Percentiles rank a stretch among this genome's conserved stretches.
Evolutionary conservation across 2,329 filamentous ascomycete genomes (phyloP).

Genomic region (Arthrocladium fulminans): DNA sequence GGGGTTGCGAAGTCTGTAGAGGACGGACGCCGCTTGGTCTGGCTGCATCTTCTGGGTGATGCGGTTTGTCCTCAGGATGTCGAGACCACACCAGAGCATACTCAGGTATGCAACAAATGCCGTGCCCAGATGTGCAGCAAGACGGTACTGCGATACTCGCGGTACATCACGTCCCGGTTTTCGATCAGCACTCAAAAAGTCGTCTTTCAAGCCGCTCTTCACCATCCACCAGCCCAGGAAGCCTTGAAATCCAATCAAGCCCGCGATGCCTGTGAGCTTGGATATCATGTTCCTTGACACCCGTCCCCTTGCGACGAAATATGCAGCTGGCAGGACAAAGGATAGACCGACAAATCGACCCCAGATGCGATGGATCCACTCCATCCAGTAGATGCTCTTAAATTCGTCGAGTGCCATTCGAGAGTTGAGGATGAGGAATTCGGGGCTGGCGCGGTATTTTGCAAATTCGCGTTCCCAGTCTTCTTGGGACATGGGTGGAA

Average conservation of each 20-base stretch:
- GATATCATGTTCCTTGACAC: constrained; percentile 70
- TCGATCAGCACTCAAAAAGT: constrained; percentile 81
- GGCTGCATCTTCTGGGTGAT: constrained; percentile 26
- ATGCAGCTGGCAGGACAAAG: constrained; percentile 78
- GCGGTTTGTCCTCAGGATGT: constrained; percentile 69
- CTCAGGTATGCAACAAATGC: constrained; percentile 89
- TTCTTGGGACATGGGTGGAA: constrained; percentile 66
- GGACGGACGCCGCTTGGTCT: constrained; percentile 54
- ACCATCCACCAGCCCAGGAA: constrained; percentile 99
- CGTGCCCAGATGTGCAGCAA: constrained; percentile 79
- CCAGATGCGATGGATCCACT: constrained; percentile 94
- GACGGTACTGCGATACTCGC: constrained; percentile 85
- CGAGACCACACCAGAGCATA: constrained; percentile 85
- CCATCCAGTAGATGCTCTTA: constrained; percentile 99
- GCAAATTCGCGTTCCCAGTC: constrained; percentile 91
- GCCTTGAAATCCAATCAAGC: constrained; percentile 87
- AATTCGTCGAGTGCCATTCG: constrained; percentile 90
- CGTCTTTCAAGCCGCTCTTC: constrained; percentile 88
- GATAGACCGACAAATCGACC: constrained; percentile 82
- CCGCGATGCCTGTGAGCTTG: constrained; percentile 72
- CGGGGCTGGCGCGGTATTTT: constrained; percentile 85
- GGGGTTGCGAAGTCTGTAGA: constrained; percentile 56
- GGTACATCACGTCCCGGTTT: constrained; percentile 48
- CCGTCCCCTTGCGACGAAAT: constrained; percentile 72
- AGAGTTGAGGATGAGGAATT: constrained; percentile 85